Percentiles rank a stretch among this genome's conserved stretches.
phyloP scores from a whole-genome alignment of 1,284 basidiomycete genomes.

The Ustilago vetiveriae region DNA sequence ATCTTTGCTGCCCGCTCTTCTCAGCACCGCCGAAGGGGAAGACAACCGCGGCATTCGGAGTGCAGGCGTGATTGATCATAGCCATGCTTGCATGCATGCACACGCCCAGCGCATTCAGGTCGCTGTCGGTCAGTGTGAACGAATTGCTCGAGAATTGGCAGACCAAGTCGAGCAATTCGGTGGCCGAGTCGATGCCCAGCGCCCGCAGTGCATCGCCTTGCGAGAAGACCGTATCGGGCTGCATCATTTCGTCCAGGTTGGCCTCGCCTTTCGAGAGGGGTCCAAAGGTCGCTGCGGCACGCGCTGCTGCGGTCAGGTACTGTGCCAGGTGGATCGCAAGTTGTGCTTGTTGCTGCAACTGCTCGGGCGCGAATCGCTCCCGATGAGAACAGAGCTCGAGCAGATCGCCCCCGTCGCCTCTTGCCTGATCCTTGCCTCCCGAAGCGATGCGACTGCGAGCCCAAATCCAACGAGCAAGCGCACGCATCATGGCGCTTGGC shows the following conservation, averaged over 20 bases:
- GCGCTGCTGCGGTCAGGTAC: slow-evolving; percentile 33
- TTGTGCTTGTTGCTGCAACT: slow-evolving; percentile 33
- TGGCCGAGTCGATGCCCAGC: slow-evolving; percentile 39
- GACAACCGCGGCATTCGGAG: slow-evolving; percentile 87
- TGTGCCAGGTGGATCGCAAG: slow-evolving; percentile 36
- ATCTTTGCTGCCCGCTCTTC: slow-evolving; percentile 60
- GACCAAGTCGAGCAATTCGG: slow-evolving; percentile 38
- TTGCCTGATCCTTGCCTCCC: slow-evolving; percentile 26
- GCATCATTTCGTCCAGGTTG: slow-evolving; percentile 32
- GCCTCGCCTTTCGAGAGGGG: slow-evolving; percentile 21
- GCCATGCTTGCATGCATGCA: slow-evolving; percentile 81
- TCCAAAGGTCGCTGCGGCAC: slow-evolving; percentile 19
- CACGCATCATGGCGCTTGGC: slow-evolving; percentile 42
- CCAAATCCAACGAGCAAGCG: slow-evolving; percentile 44
- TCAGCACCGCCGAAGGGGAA: slow-evolving; percentile 73
- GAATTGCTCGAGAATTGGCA: slow-evolving; percentile 86
- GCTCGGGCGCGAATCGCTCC: slow-evolving; percentile 28
- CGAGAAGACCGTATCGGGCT: slow-evolving; percentile 29
- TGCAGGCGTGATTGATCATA: slow-evolving; percentile 88
- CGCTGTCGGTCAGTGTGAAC: slow-evolving; percentile 76
- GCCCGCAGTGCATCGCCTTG: slow-evolving; percentile 34
- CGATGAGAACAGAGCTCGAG: slow-evolving; percentile 40
- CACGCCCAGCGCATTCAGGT: slow-evolving; percentile 77
- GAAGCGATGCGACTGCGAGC: slow-evolving; percentile 29
- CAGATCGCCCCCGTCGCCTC: slow-evolving; percentile 24